phyloP scores from a whole-genome alignment of 495 filamentous ascomycete species.

The Lindgomyces ingoldianus region DNA sequence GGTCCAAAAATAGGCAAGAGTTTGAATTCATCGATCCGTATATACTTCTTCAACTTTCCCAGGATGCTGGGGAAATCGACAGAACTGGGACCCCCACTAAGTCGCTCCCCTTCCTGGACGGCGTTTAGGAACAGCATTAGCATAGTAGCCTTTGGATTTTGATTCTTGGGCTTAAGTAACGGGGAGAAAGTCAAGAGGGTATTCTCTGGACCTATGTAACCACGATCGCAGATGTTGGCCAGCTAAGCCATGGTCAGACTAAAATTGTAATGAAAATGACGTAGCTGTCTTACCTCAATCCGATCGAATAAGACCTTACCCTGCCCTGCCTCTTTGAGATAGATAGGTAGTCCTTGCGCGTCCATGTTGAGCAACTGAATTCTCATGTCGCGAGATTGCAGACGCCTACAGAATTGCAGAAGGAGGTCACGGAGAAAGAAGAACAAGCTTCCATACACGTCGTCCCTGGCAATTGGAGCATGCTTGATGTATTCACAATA shows the following conservation, averaged over 20 bases:
- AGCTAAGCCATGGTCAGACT: conserved; percentile 18
- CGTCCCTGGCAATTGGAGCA: conserved; percentile 26
- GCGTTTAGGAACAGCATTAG: conserved; percentile 43
- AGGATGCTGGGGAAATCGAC: neutral
- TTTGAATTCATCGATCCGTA: neutral
- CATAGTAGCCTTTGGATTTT: conserved; percentile 42
- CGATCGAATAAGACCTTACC: conserved; percentile 34
- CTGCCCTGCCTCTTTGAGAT: neutral
- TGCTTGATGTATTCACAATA: conserved; percentile 23
- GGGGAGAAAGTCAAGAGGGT: conserved; percentile 30
- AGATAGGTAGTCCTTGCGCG: conserved; percentile 12
- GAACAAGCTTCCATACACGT: conserved; percentile 41
- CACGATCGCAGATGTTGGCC: conserved; percentile 39
- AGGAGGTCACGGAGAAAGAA: conserved; percentile 32
- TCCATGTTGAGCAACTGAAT: conserved; percentile 36
- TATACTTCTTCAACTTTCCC: neutral
- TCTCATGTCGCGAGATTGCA: neutral
- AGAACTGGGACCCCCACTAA: neutral
- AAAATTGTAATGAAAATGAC: neutral
- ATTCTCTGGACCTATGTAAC: conserved; percentile 25
- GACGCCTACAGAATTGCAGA: conserved; percentile 25
- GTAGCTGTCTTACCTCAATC: conserved; percentile 35
- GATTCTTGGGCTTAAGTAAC: conserved; percentile 20
- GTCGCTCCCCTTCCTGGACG: neutral
- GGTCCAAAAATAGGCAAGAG: neutral